Evolutionary conservation across 169 alveolate genomes (phyloP), one percentile per base, ranked within the genome.

Genomic region (Plasmodium gallinaceum): DNA sequence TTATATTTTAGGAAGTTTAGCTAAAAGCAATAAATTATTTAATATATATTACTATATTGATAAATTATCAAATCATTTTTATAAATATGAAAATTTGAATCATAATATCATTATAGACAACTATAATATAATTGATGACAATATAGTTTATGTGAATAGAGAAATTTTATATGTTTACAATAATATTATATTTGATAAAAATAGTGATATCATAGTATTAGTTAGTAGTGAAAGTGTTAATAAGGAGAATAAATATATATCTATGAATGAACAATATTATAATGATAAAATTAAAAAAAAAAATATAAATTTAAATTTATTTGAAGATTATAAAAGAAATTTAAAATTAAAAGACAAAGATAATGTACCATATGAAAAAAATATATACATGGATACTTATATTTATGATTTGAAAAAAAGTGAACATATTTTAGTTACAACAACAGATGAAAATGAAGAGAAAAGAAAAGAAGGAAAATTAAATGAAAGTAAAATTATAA

Each of bases 251-350:
- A 78, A 78, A 58, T 78, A 78, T 20, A 78, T 78, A 9, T 78
- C 89, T 14, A 78, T 78, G 89, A 78, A 78, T 51, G 89, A 78
- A 45, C 89, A 78, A n/a, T 78, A 58, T 43, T 78, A 78, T 78
- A 78, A 78, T 64, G 89, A 78, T 70, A 51, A 78, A 48, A 78
- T 78, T 22, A 78, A 51, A 24, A 78, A 78, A 18, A 64, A 57
- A 22, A 61, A 62, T 39, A 16, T 5, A 26, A 64, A 78, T 52
- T 61, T 75, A n/a, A 66, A 66, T 37, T 14, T 46, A 51, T 78
- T 78, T 45, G 89, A 78, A 42, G 12, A 78, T 16, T 78, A 65
- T 39, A 78, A 78, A 64, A 65, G 18, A n/a, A 64, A 64, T 16
- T 22, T 78, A 7, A 51, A 14, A 6, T 78, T 78, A 32, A 52